phyloP scores from a whole-genome alignment of 2,329 filamentous ascomycete genomes.

The Dactylellina haptotyla region DNA sequence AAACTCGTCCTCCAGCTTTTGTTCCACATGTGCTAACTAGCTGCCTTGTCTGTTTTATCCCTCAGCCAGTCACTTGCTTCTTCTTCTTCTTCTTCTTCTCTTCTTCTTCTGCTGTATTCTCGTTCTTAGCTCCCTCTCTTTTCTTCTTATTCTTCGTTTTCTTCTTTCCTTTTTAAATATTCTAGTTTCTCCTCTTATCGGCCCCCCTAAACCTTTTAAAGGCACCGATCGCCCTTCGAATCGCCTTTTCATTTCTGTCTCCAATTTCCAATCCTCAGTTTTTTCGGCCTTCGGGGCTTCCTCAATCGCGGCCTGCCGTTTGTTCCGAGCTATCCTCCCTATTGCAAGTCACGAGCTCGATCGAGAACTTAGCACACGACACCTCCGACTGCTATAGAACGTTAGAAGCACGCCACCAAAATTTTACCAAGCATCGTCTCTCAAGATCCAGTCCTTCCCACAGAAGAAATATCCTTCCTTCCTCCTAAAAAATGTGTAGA shows the following conservation, averaged over 20 bases:
- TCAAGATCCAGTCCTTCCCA: neutral
- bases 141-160: slow-evolving; percentile 5
- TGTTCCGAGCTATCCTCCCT: too few relatives aligned
- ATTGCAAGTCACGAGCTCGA: slow-evolving; percentile 3
- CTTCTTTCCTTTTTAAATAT: slow-evolving; percentile 6
- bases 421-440: neutral
- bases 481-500: slow-evolving; percentile 46
- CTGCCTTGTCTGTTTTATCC: slow-evolving; percentile 35
- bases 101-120: slow-evolving; percentile 7
- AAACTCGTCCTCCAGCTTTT: neutral
- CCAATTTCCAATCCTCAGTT: neutral
- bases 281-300: too few relatives aligned
- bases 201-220: slow-evolving; percentile 28
- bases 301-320: neutral
- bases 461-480: too few relatives aligned
- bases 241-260: slow-evolving; percentile 1
- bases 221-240: slow-evolving; percentile 1
- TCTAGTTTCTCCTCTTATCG: too few relatives aligned
- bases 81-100: slow-evolving; percentile 2
- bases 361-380: slow-evolving; percentile 6
- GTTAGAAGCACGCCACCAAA: neutral
- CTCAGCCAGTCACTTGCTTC: slow-evolving; percentile 12
- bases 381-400: slow-evolving; percentile 1
- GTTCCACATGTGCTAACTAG: neutral
- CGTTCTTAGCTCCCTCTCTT: slow-evolving; percentile 2